phyloP scores from a whole-genome alignment of 768 basidiomycete species.

The Holtermanniella nyarrowii region DNA sequence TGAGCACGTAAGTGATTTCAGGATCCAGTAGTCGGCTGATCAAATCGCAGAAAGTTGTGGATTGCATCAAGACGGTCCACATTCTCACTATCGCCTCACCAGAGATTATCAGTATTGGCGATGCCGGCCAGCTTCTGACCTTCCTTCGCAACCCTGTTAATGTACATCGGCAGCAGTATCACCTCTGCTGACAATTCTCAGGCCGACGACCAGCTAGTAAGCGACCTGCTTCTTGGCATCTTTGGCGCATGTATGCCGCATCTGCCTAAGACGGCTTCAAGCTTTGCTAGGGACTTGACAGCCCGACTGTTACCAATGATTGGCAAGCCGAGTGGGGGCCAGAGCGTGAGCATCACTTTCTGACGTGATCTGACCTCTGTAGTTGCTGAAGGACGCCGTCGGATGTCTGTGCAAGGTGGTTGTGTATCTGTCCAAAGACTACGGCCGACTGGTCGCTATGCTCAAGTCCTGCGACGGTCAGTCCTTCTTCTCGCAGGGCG shows the following conservation, averaged over 20 bases:
- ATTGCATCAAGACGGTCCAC: conserved; percentile 46
- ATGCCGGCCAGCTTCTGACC: conserved; percentile 75
- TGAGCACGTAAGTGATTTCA: neutral
- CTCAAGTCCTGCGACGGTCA: conserved; percentile 76
- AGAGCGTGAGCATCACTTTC: conserved; percentile 6
- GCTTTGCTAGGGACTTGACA: conserved; percentile 81
- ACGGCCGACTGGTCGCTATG: conserved; percentile 60
- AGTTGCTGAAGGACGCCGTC: conserved; percentile 70
- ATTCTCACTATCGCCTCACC: conserved; percentile 75
- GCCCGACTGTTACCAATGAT: conserved; percentile 79
- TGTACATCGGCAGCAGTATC: conserved; percentile 6
- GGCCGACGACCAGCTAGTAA: conserved; percentile 71
- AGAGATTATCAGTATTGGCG: conserved; percentile 65
- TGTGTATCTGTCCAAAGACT: conserved; percentile 77
- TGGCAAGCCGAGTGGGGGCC: conserved; percentile 57
- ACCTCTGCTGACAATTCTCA: conserved; percentile 33
- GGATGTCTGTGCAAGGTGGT: conserved; percentile 84
- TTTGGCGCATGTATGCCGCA: conserved; percentile 74
- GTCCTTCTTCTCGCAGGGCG: conserved; percentile 19
- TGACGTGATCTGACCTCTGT: neutral
- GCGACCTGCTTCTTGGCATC: conserved; percentile 78
- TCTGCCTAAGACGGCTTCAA: conserved; percentile 79
- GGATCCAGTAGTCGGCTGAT: neutral
- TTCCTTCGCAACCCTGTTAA: conserved; percentile 49
- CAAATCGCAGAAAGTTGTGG: neutral